Base-by-base conservation (phyloP, 306 rosid genomes). In the Prosopis cineraria region DNA sequence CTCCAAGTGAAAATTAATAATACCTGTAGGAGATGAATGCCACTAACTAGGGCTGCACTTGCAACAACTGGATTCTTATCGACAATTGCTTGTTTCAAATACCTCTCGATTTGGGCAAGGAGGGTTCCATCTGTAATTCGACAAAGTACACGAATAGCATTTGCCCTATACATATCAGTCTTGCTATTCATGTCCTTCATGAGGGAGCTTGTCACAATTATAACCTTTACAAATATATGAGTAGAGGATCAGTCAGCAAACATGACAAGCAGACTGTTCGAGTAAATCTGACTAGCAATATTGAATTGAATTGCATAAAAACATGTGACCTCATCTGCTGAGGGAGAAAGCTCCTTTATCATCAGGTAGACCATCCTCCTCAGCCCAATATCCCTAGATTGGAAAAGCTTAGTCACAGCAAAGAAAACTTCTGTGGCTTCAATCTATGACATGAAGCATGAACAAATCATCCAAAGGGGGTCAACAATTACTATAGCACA, bases 141-240 rank as follows among this genome's bases (percentile, higher is more conserved):
- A 75, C 99, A 95, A 22, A 95, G 97, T 78, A 95, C 99, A 74
- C 98, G 99, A 75, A 92, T 95, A 60, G 99, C 93, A 95, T 95
- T 95, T 59, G 99, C 98, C 87, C 98, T 82, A 70, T 95, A 95
- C 99, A 95, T 93, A 81, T 95, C 99, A 37, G 96, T 93, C 86
- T 91, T 95, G 80, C 99, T 95, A 78, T 87, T 96, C 99, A 96
- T 96, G 84, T 96, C 99, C 91, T 96, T 96, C 99, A 96, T 96
- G 68, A 93, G 96, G 79, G 98, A 96, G 90, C 99, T 93, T 12
- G 99, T 96, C 85, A 96, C 99, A 2, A 96, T 93, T 60, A 96
- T 93, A 76, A 96, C 98, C 98, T 96, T 45, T 22, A 53, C 53
- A 63, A 55, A 55, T 50, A 77, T 16, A 33, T 72, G 62, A 30